Evolutionary conservation across 768 basidiomycete genomes (phyloP), one percentile per base, ranked within the genome.

Genomic region (Lactarius indigo): DNA sequence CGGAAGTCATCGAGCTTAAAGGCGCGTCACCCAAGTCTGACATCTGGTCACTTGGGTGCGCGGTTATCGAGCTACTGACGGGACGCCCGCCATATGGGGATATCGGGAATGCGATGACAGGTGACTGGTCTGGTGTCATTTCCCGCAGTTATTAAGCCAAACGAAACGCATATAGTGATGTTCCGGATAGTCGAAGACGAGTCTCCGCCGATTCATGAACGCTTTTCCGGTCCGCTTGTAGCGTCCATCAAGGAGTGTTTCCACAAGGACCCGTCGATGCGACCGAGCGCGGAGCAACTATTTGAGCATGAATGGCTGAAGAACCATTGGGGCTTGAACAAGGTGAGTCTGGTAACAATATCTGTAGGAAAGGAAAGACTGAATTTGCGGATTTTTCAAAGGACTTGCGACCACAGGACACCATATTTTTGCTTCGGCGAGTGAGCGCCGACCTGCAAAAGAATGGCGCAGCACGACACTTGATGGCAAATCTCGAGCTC

Each of bases 141-240:
- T 15, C 37, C 39, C 13, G 23, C 54, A 44, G 33, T n/a, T 30
- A 33, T 17, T n/a, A n/a, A 52, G 12, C 17, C 47, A 47, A 13
- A 37, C 70, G 17, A n/a, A 57, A 47, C 58, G 39, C 64, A 62
- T 71, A 91, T 71, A 91, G 96, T 98, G 61, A 96, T 99, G 91
- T 99, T 94, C 80, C 90, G 90, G 31, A 98, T 99, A 74, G 96
- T 99, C 31, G 96, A 97, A 73, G 95, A 97, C 72, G 85, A 85
- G 8, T 87, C 85, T 80, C 96, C 96, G 33, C 93, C 93, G 3
- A 76, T 97, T 52, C 96, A 96, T 0, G 86, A 88, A 18, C 85
- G 81, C 13, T 89, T 88, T 70, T 94, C 95, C 4, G 82, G 83
- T n/a, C 81, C 86, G 26, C 81, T 98, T 18, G 77, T 81, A 64